phyloP scores from a whole-genome alignment of 805 yeast genomes.

The Starmerella floricola region DNA sequence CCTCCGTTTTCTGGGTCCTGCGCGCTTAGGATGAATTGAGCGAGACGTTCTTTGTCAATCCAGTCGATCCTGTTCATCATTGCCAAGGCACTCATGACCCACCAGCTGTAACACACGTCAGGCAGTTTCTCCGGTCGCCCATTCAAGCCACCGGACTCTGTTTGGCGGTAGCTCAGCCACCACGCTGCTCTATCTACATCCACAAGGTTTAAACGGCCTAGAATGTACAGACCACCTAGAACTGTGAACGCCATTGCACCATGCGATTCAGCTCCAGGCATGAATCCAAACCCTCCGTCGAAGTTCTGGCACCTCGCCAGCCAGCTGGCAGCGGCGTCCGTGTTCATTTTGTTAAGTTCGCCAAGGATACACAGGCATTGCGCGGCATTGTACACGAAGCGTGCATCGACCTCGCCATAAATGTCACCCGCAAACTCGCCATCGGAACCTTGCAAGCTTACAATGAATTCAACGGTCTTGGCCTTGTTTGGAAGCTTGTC shows the following conservation, averaged over 20 bases:
- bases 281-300: constrained; percentile 91
- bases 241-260: constrained; percentile 73
- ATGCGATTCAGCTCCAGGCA: constrained; percentile 92
- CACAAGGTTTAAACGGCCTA: constrained; percentile 41
- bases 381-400: constrained; percentile 76
- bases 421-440: constrained; percentile 86
- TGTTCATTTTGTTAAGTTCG: constrained; percentile 39
- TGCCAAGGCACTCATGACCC: constrained; percentile 74
- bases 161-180: constrained; percentile 91
- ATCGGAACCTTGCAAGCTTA: constrained; percentile 37
- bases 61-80: constrained; percentile 57
- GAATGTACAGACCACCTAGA: constrained; percentile 65
- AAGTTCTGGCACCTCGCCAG: constrained; percentile 66
- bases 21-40: constrained; percentile 54
- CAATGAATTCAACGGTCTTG: constrained; percentile 28
- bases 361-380: constrained; percentile 62
- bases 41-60: constrained; percentile 57
- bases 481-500: constrained; percentile 31
- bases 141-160: constrained; percentile 77
- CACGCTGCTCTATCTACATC: constrained; percentile 39
- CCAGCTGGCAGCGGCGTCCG: constrained; percentile 48
- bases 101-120: constrained; percentile 97
- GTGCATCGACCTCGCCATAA: constrained; percentile 85
- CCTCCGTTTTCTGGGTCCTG: constrained; percentile 81
- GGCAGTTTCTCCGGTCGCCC: constrained; percentile 94